Evolutionary conservation across 2,329 filamentous ascomycete genomes (phyloP).

Genomic region (Oidium heveae): DNA sequence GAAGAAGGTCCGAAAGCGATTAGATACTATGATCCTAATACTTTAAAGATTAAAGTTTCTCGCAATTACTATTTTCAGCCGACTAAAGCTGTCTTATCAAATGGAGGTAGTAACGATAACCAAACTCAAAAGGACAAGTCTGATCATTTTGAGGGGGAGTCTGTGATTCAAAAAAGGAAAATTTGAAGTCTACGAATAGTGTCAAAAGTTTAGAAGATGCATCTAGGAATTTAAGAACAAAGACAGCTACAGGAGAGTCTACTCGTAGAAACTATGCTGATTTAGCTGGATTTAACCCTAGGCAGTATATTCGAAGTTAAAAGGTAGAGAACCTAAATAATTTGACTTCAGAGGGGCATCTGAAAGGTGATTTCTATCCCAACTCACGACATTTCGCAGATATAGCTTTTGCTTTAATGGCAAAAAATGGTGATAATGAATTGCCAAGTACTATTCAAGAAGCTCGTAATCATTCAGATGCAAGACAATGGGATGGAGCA

Average conservation of each 20-base stretch:
- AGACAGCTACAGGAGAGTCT: not conserved
- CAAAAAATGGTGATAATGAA: not conserved
- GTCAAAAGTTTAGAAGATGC: no score
- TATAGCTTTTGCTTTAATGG: not conserved
- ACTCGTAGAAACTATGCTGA: not conserved
- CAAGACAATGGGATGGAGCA: not conserved
- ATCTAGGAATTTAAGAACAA: no score
- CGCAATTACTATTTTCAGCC: not conserved
- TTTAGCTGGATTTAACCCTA: not conserved
- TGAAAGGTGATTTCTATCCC: not conserved
- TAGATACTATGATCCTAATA: not conserved
- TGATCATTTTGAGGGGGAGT: no score
- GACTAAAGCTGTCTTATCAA: not conserved
- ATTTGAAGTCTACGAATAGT: no score
- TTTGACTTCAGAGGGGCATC: no score
- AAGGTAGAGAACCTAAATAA: no score
- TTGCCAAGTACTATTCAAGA: no score
- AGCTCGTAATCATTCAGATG: no score
- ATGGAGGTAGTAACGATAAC: not conserved
- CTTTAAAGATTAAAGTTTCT: not conserved
- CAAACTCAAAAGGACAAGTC: no score
- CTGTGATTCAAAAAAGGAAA: no score
- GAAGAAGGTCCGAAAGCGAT: not conserved
- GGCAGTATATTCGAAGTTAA: no score
- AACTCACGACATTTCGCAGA: not conserved